Base-by-base conservation (phyloP, 108 stramenopile genomes). In the Fragilariopsis cylindrus region DNA sequence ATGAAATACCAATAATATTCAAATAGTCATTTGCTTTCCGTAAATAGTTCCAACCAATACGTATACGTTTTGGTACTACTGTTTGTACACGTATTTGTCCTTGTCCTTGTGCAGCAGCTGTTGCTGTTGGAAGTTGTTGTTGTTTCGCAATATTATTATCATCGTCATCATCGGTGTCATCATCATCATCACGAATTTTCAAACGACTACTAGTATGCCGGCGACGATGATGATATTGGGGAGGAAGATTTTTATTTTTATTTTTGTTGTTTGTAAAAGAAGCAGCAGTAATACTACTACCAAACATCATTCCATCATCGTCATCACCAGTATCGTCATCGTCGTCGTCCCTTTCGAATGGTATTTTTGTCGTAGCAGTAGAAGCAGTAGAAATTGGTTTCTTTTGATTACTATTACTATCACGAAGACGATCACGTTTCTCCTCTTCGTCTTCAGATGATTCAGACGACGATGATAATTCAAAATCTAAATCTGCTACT, bases 1-100 rank as follows among this genome's bases (percentile, higher is more conserved):
- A 64, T 18, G 77, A 75, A 18, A 87, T 79, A 1, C 85, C 89
- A 13, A 87, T 48, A 16, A 52, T 19, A 40, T 87, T 76, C 66
- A 90, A 65, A 52, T 16, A 66, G 19, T 73, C 39, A 45, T 78
- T 65, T 1, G 85, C 88, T 69, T 79, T 72, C 8, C 73, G 53
- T 4, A 82, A 60, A 50, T 8, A 65, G 2, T 45, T 41, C 48
- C 75, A 67, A 8, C 48, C 70, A 3, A 54, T 70, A 12, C 47
- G 49, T 43, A 46, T 65, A 48, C 60, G 56, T 41, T 60, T 53
- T 0, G 41, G 42, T 21, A 53, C 49, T 46, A 64, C 44, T 9
- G 0, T 52, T 21, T 21, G 0, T 54, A 49, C 21, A 13, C 4
- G 44, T 76, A 15, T 40, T 54, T 62, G 15, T 15, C 21, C 15